phyloP scores from a whole-genome alignment of 2,329 filamentous ascomycete species.

The Alternaria sp. region DNA sequence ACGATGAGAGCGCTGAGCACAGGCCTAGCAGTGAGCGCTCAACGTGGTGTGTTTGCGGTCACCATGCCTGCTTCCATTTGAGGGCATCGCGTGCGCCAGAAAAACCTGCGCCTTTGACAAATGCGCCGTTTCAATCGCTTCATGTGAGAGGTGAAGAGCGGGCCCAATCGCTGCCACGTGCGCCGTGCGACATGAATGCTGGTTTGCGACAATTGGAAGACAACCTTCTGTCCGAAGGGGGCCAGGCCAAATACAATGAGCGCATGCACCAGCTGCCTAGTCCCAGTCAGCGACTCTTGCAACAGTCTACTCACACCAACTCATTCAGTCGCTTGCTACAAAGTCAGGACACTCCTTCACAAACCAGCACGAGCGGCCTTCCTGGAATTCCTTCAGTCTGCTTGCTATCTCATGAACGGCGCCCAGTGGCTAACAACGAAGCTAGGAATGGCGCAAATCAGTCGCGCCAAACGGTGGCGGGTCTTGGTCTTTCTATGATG shows the following conservation, averaged over 20 bases:
- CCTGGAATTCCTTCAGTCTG: conserved; percentile 51
- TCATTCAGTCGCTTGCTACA: conserved; percentile 31
- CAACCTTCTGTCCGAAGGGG: neutral
- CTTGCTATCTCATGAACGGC: conserved; percentile 47
- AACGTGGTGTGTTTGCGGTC: conserved; percentile 63
- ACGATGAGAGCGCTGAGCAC: conserved; percentile 39
- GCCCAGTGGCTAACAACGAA: conserved; percentile 35
- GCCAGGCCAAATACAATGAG: conserved; percentile 15
- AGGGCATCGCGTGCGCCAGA: conserved; percentile 32
- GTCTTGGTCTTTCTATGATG: conserved; percentile 48
- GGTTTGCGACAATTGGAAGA: conserved; percentile 13
- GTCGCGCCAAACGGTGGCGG: conserved; percentile 35
- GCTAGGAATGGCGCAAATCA: conserved; percentile 32
- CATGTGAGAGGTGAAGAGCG: conserved; percentile 27
- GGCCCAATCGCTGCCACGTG: conserved; percentile 20
- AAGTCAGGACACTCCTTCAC: conserved; percentile 38
- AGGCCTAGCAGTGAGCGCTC: conserved; percentile 41
- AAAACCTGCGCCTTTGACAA: conserved; percentile 19
- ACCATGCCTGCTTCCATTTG: conserved; percentile 66
- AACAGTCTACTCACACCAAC: conserved; percentile 29
- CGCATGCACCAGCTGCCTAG: conserved; percentile 19
- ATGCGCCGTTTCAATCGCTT: conserved; percentile 13
- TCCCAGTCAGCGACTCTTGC: conserved; percentile 25
- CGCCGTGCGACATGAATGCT: conserved; percentile 27
- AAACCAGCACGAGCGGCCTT: conserved; percentile 44